Evolutionary conservation across 768 basidiomycete genomes (phyloP).

Genomic region (Mycena kentingensis): DNA sequence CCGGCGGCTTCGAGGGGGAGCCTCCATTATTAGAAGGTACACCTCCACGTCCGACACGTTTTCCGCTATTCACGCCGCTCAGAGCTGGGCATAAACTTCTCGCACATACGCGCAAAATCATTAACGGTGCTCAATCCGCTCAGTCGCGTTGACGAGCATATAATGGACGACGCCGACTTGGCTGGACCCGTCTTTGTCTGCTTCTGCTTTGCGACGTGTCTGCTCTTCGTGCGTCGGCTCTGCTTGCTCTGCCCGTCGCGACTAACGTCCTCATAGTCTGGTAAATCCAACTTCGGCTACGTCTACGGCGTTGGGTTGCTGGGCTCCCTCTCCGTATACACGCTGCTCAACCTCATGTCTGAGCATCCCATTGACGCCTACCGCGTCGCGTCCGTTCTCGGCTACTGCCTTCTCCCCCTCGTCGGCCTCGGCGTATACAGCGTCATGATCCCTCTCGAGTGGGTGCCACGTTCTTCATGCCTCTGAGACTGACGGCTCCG

Average conservation of each 20-base stretch:
- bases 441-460: constrained; percentile 88
- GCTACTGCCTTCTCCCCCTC: constrained; percentile 96
- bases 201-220: constrained; percentile 90
- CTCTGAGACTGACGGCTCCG: constrained; percentile 17
- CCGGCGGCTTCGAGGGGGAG: constrained; percentile 94
- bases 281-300: constrained; percentile 97
- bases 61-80: constrained; percentile 2
- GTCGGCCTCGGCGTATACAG: constrained; percentile 90
- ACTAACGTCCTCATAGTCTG: constrained; percentile 61
- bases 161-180: constrained; percentile 99
- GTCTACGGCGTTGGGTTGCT: constrained; percentile 98
- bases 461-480: constrained; percentile 35
- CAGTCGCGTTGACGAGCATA: constrained; percentile 77
- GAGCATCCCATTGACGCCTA: constrained; percentile 94
- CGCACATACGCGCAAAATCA: constrained; percentile 92
- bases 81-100: constrained; percentile 99
- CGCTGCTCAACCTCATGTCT: constrained; percentile 95
- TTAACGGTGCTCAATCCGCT: constrained; percentile 95
- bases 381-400: constrained; percentile 90
- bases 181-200: constrained; percentile 95
- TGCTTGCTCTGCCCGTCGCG: constrained; percentile 4
- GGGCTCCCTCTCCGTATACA: constrained; percentile 89
- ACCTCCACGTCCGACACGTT: constrained; percentile 23
- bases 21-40: constrained; percentile 92
- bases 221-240: constrained; percentile 75